Base-by-base conservation (phyloP, 2,329 filamentous ascomycete species). In the Cadophora sp. region DNA sequence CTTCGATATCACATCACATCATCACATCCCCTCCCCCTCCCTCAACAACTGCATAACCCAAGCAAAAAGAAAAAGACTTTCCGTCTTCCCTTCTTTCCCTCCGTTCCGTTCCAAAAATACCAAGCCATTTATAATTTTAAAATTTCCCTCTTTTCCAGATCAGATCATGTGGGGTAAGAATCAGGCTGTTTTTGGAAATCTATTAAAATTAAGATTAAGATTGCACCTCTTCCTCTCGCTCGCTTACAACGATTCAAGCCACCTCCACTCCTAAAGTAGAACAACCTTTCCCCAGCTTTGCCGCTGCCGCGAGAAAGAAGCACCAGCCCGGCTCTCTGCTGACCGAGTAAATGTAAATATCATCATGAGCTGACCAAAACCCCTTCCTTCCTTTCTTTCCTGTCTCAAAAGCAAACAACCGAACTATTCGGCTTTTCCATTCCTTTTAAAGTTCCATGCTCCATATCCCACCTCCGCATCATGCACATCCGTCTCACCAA, bases 121-220 rank as follows among this genome's bases (percentile, higher is more conserved):
- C 27, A 30, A 30, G 27, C 27, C 27, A 30, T 30, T 30, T 30
- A 30, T 3, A 30, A 30, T 30, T 30, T 30, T 30, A 6, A 30
- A 30, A 30, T 30, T 30, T 4, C 27, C 27, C 27, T 30, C 27
- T 6, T 30, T 30, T 30, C 27, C 27, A 30, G n/a, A n/a, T n/a
- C 24, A 51, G 48, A 51, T 30, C 48, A 51, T 51, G 48, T 51
- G 48, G 48, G 24, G 22, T n/a, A n/a, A n/a, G 1, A 30, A 30
- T 30, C 48, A 51, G 24, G 48, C 48, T 51, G 48, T 51, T 51
- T 30, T 51, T 18, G 50, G 50, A 30, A 53, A n/a, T 33, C 14
- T 30, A 30, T 30, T 30, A 30, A 30, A 6, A 30, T 30, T 30
- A 6, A 3, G 6, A 30, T 30, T 30, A 30, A 30, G 27, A 30